A percentile compares a stretch with the other conserved stretches of the same genome.
phyloP scores from a whole-genome alignment of 2,329 filamentous ascomycete genomes.

The Acarospora socialis region DNA sequence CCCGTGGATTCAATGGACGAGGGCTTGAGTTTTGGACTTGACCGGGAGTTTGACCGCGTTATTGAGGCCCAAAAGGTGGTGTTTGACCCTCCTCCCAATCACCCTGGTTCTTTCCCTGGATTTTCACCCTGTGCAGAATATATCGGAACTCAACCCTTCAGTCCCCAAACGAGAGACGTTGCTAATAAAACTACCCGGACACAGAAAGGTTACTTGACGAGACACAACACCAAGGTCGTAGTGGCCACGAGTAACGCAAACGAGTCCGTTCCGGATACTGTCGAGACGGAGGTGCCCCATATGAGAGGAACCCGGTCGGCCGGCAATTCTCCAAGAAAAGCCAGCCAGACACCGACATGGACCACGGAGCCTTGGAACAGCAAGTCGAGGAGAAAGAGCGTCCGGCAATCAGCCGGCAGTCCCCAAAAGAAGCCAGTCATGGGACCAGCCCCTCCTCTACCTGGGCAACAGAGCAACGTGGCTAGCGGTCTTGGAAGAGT shows the following conservation, averaged over 20 bases:
- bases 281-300: conserved; percentile 17
- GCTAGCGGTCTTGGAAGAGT: conserved; percentile 47
- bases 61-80: conserved; percentile 95
- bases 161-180: conserved; percentile 27
- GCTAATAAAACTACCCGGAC: conserved; percentile 49
- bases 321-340: conserved; percentile 59
- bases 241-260: conserved; percentile 67
- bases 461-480: conserved; percentile 74
- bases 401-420: conserved; percentile 42
- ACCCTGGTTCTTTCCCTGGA: conserved; percentile 14
- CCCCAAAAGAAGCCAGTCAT: conserved; percentile 45
- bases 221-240: conserved; percentile 94
- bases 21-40: conserved; percentile 64
- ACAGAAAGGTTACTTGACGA: conserved; percentile 97
- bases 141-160: conserved; percentile 19
- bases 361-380: conserved; percentile 95
- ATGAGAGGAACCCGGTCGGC: conserved; percentile 42
- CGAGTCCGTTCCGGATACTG: conserved; percentile 33
- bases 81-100: conserved; percentile 32
- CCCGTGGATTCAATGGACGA: conserved; percentile 57
- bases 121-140: conserved; percentile 13
- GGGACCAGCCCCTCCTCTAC: conserved; percentile 65
- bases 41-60: conserved; percentile 85
- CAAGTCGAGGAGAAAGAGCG: conserved; percentile 53
- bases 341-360: conserved; percentile 70